These are phyloP conservation scores for Ammopiptanthus mongolicus DNA, from an alignment of 306 rosid species.

Conservation along the genomic window DNA sequence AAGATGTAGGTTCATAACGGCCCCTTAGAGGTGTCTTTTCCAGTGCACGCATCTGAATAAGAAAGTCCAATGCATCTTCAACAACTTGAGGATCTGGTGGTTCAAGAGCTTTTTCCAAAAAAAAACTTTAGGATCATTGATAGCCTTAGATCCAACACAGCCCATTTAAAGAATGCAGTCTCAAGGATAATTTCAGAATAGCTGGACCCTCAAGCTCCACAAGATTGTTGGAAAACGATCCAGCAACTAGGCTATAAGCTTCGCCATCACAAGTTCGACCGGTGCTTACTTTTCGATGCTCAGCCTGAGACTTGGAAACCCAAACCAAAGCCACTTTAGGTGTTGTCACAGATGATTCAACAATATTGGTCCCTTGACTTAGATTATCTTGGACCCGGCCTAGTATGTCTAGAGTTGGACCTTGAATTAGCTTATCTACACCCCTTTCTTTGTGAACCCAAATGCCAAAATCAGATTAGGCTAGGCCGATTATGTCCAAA, in stretches of 20 bases:
- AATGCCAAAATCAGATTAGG: no score
- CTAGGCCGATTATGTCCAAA: no score
- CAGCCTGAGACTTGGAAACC: slow-evolving; percentile 94
- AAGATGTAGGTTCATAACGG: slow-evolving; percentile 75
- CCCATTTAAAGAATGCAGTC: slow-evolving; percentile 72
- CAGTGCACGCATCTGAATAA: slow-evolving; percentile 62
- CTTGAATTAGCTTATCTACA: no score
- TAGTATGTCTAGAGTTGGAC: no score
- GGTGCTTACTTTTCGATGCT: slow-evolving; percentile 88
- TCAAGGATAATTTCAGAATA: slow-evolving; percentile 66
- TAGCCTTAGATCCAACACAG: slow-evolving; percentile 73
- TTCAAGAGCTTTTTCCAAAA: slow-evolving; percentile 80
- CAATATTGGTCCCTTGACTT: slow-evolving; percentile 92
- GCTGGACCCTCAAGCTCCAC: slow-evolving; percentile 59
- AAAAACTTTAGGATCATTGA: slow-evolving; percentile 76
- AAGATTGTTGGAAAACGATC: slow-evolving; percentile 53
- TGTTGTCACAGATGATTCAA: slow-evolving; percentile 91
- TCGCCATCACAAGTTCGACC: slow-evolving; percentile 97
- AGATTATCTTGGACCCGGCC: slow-evolving; percentile 37
- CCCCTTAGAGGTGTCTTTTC: slow-evolving; percentile 56
- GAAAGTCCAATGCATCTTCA: slow-evolving; percentile 61
- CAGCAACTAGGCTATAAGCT: slow-evolving; percentile 67
- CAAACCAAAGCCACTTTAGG: slow-evolving; percentile 92
- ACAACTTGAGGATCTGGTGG: slow-evolving; percentile 59
- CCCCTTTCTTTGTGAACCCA: no score